A percentile compares a stretch with the other conserved stretches of the same genome.
Evolutionary conservation across 257 asterid genomes (phyloP).

Genomic region (Asclepias syriaca): DNA sequence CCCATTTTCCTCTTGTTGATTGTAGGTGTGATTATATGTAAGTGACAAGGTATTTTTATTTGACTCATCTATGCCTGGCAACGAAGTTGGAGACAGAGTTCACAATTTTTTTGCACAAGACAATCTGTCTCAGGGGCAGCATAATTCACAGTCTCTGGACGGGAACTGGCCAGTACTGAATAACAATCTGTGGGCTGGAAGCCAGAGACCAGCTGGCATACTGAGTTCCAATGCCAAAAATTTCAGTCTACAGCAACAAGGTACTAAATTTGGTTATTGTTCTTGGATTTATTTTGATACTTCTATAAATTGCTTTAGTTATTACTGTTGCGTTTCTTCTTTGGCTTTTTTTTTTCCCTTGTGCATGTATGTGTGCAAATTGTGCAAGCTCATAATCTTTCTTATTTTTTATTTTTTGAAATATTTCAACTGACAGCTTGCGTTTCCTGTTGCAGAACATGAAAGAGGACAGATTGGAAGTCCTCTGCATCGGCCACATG

Average conservation of each 20-base stretch:
- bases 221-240: conserved; percentile 38
- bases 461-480: conserved; percentile 61
- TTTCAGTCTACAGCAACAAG: conserved; percentile 40
- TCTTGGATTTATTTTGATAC: not conserved
- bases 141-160: conserved; percentile 48
- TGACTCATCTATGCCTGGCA: conserved; percentile 89
- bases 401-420: not conserved
- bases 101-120: conserved; percentile 90
- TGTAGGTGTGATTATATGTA: conserved; percentile 9
- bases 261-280: conserved; percentile 1
- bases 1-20: conserved; percentile 10
- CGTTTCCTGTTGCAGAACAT: conserved; percentile 30
- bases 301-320: not conserved
- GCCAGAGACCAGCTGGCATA: conserved; percentile 43
- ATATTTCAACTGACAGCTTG: not conserved
- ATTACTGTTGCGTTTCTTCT: not conserved
- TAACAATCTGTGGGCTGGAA: conserved; percentile 55
- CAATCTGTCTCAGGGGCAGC: conserved; percentile 58
- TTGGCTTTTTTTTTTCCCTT: too few species aligned
- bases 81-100: conserved; percentile 80
- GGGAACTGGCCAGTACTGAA: conserved; percentile 54
- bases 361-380: not conserved
- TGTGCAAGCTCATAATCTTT: not conserved
- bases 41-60: conserved; percentile 19
- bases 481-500: conserved; percentile 45